Conservation (phyloP, 1,139 yeast species). For the Geotrichum bryndzae region DNA sequence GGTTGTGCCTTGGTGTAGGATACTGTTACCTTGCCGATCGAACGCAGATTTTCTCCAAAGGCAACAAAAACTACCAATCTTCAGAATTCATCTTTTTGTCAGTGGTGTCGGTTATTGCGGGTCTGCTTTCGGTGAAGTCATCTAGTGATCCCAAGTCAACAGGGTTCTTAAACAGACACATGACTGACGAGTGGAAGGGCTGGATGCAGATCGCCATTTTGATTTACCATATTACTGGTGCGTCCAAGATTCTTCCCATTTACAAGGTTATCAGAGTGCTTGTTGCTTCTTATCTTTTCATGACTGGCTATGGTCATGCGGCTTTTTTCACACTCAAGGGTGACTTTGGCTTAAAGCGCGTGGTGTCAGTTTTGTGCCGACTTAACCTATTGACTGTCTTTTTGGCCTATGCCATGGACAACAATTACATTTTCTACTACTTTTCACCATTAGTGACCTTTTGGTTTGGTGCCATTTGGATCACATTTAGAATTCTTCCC, state of each 20-base stretch:
- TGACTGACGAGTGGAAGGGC: conserved; percentile 29
- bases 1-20: conserved; percentile 19
- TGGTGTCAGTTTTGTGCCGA: conserved; percentile 25
- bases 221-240: conserved; percentile 28
- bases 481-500: conserved; percentile 22
- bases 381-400: conserved; percentile 24
- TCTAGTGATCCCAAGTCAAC: conserved; percentile 19
- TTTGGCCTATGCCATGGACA: conserved; percentile 26
- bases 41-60: conserved; percentile 23
- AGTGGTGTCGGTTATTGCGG: conserved; percentile 14
- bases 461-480: conserved; percentile 25
- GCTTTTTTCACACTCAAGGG: conserved; percentile 23
- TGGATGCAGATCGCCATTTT: conserved; percentile 29
- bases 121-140: conserved; percentile 14
- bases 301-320: conserved; percentile 29
- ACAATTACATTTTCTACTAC: conserved; percentile 26
- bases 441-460: conserved; percentile 27
- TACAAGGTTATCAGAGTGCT: conserved; percentile 25
- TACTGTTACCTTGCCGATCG: conserved; percentile 25
- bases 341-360: conserved; percentile 25
- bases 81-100: conserved; percentile 20
- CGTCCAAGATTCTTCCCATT: conserved; percentile 24
- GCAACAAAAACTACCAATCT: conserved; percentile 22
- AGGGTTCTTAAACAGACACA: conserved; percentile 26
- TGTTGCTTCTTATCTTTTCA: conserved; percentile 28